Conservation (phyloP, 805 yeast species). For the Yarrowia hollandica region DNA sequence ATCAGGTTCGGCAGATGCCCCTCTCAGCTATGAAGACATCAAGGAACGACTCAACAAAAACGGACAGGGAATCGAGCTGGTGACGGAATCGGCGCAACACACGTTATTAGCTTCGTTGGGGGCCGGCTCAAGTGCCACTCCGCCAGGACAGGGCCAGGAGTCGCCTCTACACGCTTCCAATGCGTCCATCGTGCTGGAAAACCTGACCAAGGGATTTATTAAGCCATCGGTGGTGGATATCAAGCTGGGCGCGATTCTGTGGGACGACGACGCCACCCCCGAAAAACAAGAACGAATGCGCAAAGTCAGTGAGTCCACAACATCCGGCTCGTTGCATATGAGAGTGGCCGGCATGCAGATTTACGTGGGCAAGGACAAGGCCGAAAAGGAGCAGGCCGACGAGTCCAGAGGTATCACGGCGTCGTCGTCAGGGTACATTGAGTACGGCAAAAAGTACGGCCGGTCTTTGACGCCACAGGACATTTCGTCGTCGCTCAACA, state of each 20-base stretch:
- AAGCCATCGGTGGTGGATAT: constrained; percentile 79
- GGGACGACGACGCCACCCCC: constrained; percentile 55
- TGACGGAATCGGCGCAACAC: constrained; percentile 31
- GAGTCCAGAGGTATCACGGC: background rate
- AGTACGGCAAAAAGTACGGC: constrained; percentile 71
- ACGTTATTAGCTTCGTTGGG: constrained; percentile 32
- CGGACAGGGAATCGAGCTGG: constrained; percentile 4
- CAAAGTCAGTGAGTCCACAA: constrained; percentile 66
- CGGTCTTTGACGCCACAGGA: constrained; percentile 47
- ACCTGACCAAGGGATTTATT: constrained; percentile 59
- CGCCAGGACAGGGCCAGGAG: constrained; percentile 35
- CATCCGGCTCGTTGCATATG: constrained; percentile 74
- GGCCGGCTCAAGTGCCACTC: too few species aligned
- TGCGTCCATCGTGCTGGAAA: constrained; percentile 56
- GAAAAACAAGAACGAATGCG: constrained; percentile 65
- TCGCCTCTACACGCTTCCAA: constrained; percentile 21
- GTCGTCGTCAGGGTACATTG: constrained; percentile 42
- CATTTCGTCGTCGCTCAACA: constrained; percentile 4
- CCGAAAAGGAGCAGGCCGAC: background rate
- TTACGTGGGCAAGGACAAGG: constrained; percentile 37
- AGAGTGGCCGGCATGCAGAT: constrained; percentile 89
- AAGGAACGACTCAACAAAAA: constrained; percentile 6
- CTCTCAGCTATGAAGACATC: constrained; percentile 10
- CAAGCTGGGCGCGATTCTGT: constrained; percentile 71
- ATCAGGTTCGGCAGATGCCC: too few species aligned